Base-by-base conservation (phyloP, 2,329 filamentous ascomycete species). In the Nigrograna mackinnonii region DNA sequence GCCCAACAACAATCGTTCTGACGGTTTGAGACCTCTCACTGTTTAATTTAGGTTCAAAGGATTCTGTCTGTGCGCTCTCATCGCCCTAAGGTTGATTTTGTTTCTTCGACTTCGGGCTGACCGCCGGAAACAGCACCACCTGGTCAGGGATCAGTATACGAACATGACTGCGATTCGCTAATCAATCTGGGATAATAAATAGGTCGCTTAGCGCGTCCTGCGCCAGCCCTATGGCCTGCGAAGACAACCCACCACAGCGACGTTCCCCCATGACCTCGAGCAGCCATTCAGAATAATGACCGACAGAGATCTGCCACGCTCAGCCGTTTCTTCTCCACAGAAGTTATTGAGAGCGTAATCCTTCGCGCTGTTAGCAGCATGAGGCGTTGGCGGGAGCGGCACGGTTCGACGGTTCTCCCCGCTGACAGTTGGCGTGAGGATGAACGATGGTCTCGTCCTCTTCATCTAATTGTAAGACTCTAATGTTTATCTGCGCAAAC, bases 141-240 rank as follows among this genome's bases (percentile, higher is more conserved):
- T n/a, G n/a, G n/a, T n/a, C n/a, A n/a, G n/a, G n/a, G n/a, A n/a
- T n/a, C n/a, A n/a, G n/a, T n/a, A n/a, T n/a, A n/a, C n/a, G n/a
- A n/a, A n/a, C 18, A 30, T 17, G 22, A 28, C 12, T 13, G 39
- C 41, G 6, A 47, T 49, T 41, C 47, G 44, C 44, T 44, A 18
- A n/a, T 33, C 22, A 33, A 35, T 39, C 33, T 41, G 33, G 37
- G 22, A 44, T 50, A 37, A 43, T 49, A 37, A n/a, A 14, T 14
- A 43, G 9, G 26, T 45, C 32, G 41, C 39, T 44, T 39, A 36
- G 37, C 44, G 46, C 44, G 44, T 39, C 33, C 33, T 37, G 35
- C 42, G 44, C 44, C 51, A 52, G 51, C 51, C 51, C 42, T 54
- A 52, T 24, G 20, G 32, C 39, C 13, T 32, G 18, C 35, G 46